Evolutionary conservation across 176 grass and related monocot species (phyloP).

Genomic region (Bonia amplexicaulis): DNA sequence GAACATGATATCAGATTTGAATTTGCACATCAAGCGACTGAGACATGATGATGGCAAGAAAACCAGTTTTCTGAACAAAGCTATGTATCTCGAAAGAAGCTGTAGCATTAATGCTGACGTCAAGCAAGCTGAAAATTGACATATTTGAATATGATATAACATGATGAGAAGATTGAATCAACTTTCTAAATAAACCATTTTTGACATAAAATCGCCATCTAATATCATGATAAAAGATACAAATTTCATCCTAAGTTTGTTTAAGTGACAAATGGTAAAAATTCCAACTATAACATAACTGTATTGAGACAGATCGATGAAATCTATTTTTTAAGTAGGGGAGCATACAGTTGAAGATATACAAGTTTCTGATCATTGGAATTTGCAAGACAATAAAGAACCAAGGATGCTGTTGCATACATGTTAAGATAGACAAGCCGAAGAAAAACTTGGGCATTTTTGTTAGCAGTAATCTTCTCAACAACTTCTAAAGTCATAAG

Average conservation of each 20-base stretch:
- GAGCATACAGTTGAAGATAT: not conserved
- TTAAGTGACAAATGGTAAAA: not conserved
- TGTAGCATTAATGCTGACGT: not conserved
- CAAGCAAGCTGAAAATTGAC: not conserved
- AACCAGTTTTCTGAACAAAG: not conserved
- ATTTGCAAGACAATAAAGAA: not conserved
- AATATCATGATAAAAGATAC: not conserved
- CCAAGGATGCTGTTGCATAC: slow-evolving; percentile 43
- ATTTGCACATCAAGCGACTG: not conserved
- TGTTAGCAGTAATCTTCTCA: slow-evolving; percentile 63
- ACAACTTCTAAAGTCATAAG: slow-evolving; percentile 63
- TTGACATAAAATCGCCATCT: not conserved
- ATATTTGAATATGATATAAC: slow-evolving; percentile 2
- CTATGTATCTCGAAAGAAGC: not conserved
- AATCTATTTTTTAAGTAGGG: not conserved
- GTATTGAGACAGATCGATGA: not conserved
- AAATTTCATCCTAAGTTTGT: not conserved
- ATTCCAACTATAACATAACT: not conserved
- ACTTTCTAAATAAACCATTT: not conserved
- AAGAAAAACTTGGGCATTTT: slow-evolving; percentile 67
- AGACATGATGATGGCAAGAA: not conserved
- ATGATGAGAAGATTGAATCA: not conserved
- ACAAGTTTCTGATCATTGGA: not conserved
- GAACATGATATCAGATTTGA: not conserved
- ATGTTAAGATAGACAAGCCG: slow-evolving; percentile 68